Conservation (phyloP, 345 rosid species). For the Brassica rapa region DNA sequence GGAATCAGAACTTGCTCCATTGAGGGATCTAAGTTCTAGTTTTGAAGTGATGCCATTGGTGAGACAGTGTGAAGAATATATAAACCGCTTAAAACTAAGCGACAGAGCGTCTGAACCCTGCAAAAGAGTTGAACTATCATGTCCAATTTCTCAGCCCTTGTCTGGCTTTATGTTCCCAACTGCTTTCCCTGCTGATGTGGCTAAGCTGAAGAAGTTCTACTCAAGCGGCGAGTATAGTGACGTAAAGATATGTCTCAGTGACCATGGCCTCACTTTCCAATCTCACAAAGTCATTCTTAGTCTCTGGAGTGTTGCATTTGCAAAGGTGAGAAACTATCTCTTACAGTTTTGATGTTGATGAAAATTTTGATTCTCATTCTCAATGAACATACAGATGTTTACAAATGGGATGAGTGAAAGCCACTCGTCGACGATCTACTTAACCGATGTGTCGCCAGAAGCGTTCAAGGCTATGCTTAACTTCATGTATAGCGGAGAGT, state of each 20-base stretch:
- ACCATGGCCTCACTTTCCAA: constrained; percentile 63
- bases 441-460: constrained; percentile 74
- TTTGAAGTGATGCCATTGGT: constrained; percentile 73
- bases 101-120: constrained; percentile 54
- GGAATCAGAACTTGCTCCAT: constrained; percentile 64
- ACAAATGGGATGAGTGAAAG: constrained; percentile 99
- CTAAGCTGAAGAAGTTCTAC: constrained; percentile 55
- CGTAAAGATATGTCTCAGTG: constrained; percentile 57
- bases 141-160: constrained; percentile 53
- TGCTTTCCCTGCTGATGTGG: constrained; percentile 66
- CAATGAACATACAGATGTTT: constrained; percentile 71
- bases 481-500: constrained; percentile 85
- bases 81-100: constrained; percentile 55
- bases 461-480: constrained; percentile 79
- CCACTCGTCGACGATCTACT: constrained; percentile 57
- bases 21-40: constrained; percentile 57
- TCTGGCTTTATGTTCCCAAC: constrained; percentile 55
- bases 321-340: constrained; percentile 57
- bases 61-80: constrained; percentile 76
- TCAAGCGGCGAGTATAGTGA: constrained; percentile 64
- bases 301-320: constrained; percentile 87
- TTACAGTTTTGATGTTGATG: not conserved
- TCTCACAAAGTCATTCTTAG: constrained; percentile 79
- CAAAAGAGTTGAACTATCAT: constrained; percentile 61
- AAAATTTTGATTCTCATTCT: not conserved